A percentile compares a stretch with the other conserved stretches of the same genome.
Conservation (phyloP, 2,329 filamentous ascomycete species). For the Bipolaris sorokiniana region DNA sequence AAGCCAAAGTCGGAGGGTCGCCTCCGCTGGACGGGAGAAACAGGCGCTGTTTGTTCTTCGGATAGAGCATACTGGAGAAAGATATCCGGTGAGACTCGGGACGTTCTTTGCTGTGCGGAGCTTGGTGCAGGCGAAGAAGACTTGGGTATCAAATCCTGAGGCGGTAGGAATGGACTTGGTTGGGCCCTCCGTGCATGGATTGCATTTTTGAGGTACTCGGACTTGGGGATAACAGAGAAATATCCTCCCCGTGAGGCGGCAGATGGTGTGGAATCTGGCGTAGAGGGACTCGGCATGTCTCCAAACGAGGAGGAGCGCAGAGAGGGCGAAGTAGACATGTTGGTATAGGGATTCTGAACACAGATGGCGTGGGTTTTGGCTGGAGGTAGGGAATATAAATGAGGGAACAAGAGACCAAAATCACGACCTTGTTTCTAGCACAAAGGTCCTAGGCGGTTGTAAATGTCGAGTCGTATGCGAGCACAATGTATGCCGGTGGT, state of each 20-base stretch:
- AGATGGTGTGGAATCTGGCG: constrained; percentile 22
- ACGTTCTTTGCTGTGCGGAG: constrained; percentile 11
- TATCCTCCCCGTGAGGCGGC: constrained; percentile 22
- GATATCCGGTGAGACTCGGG: constrained; percentile 23
- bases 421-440: constrained; percentile 13
- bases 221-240: constrained; percentile 38
- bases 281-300: constrained; percentile 22
- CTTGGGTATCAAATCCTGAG: constrained; percentile 13
- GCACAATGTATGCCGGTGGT: constrained; percentile 8
- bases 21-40: constrained; percentile 37
- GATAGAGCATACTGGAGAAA: constrained; percentile 39
- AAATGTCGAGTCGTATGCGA: constrained; percentile 5
- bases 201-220: constrained; percentile 42
- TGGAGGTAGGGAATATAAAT: constrained; percentile 3
- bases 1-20: constrained; percentile 33
- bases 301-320: constrained; percentile 26
- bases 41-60: constrained; percentile 38
- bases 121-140: constrained; percentile 10
- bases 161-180: constrained; percentile 22
- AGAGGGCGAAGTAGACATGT: constrained; percentile 34
- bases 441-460: constrained; percentile 13
- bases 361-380: not conserved
- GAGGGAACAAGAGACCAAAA: not conserved
- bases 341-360: constrained; percentile 4
- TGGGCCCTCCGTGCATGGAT: constrained; percentile 42